These are phyloP conservation scores for Dispira simplex DNA, from an alignment of 192 early-diverging fungal genomes.

Conservation along the genomic window DNA sequence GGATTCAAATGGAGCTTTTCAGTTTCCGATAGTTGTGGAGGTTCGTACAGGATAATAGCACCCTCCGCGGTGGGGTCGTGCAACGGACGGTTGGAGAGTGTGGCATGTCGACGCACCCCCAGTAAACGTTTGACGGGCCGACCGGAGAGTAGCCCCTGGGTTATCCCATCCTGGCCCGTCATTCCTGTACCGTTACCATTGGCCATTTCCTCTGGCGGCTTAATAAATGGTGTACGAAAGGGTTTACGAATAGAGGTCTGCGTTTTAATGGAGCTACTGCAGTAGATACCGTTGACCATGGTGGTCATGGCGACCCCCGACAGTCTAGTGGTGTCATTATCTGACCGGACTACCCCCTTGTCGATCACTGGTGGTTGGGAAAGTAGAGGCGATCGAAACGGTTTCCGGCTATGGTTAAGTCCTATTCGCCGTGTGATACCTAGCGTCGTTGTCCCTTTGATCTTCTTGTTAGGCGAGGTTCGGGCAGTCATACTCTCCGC, in stretches of 20 bases:
- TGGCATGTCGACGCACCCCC: slow-evolving; percentile 39
- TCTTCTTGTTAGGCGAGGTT: no score
- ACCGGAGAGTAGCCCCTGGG: not conserved
- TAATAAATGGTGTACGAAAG: slow-evolving; percentile 6
- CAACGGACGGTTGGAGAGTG: slow-evolving; percentile 35
- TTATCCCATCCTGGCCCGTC: not conserved
- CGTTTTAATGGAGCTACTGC: not conserved
- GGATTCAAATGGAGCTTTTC: slow-evolving; percentile 18
- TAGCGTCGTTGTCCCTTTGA: no score
- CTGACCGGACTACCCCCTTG: no score
- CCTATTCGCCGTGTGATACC: no score
- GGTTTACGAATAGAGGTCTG: not conserved
- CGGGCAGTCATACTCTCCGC: no score
- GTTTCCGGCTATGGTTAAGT: no score
- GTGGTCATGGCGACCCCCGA: no score
- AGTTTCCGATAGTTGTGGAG: slow-evolving; percentile 34
- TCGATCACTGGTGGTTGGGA: no score
- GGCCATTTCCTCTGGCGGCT: not conserved
- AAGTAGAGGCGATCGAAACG: no score
- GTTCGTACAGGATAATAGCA: slow-evolving; percentile 76
- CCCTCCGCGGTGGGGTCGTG: slow-evolving; percentile 72
- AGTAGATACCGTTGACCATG: slow-evolving; percentile 5
- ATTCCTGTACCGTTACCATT: not conserved
- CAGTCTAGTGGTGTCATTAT: no score
- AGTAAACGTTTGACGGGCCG: slow-evolving; percentile 19